Conservation (phyloP, 306 rosid species). For the Cyamopsis tetragonoloba region DNA sequence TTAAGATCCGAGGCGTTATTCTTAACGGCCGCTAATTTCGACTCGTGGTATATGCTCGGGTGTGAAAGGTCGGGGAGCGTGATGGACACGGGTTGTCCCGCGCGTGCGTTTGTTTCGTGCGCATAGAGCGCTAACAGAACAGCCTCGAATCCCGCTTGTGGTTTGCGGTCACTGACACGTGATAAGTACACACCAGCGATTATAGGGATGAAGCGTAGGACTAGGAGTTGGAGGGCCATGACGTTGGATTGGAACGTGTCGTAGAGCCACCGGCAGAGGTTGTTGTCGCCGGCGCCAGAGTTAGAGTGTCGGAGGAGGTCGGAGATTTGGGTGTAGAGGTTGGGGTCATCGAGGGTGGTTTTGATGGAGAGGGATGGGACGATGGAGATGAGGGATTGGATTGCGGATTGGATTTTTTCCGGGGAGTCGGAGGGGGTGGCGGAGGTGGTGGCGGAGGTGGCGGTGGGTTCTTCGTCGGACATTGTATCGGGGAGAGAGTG, state of each 20-base stretch:
- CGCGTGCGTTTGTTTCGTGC: constrained; percentile 59
- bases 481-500: too few species aligned
- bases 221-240: constrained; percentile 54
- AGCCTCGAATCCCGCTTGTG: constrained; percentile 81
- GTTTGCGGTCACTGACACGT: constrained; percentile 41
- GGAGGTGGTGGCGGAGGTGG: background rate
- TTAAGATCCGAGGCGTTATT: constrained; percentile 39
- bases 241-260: constrained; percentile 70
- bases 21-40: constrained; percentile 16
- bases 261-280: constrained; percentile 85
- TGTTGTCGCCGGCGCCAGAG: constrained; percentile 74
- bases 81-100: constrained; percentile 47
- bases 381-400: constrained; percentile 52
- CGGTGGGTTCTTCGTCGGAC: constrained; percentile 23
- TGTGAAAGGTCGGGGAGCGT: constrained; percentile 56
- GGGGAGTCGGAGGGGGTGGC: background rate
- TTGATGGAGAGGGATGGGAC: constrained; percentile 34
- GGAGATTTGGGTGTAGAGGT: constrained; percentile 40
- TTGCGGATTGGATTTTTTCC: constrained; percentile 28
- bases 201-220: constrained; percentile 67
- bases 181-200: constrained; percentile 65
- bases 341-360: too few species aligned
- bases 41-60: constrained; percentile 61
- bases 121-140: constrained; percentile 68
- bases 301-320: constrained; percentile 55